Conservation (phyloP, 805 yeast species). For the Wickerhamiella shivajii region DNA sequence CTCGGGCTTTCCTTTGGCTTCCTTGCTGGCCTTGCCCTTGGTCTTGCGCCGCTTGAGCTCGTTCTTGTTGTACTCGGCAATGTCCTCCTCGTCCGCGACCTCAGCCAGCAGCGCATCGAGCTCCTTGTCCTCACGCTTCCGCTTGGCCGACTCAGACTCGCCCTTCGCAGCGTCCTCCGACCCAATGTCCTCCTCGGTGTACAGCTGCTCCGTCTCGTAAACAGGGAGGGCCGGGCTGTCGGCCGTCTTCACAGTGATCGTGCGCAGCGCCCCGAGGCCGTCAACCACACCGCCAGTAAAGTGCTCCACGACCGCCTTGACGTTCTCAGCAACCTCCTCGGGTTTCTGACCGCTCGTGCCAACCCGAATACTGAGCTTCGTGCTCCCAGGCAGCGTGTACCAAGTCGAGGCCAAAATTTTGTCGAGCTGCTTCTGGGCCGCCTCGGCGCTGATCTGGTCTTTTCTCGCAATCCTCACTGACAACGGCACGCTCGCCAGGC, state of each 20-base stretch:
- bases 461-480: constrained; percentile 25
- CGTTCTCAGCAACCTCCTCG: constrained; percentile 44
- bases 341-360: constrained; percentile 40
- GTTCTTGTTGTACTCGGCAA: constrained; percentile 45
- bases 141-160: constrained; percentile 20
- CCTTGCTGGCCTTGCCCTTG: neutral
- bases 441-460: constrained; percentile 33
- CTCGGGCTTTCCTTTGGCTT: too few species aligned
- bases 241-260: constrained; percentile 40
- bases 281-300: constrained; percentile 18
- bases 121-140: constrained; percentile 20
- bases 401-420: constrained; percentile 45
- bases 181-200: constrained; percentile 34
- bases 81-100: constrained; percentile 62
- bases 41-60: constrained; percentile 20
- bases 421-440: constrained; percentile 43
- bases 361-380: constrained; percentile 45
- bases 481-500: constrained; percentile 57
- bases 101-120: constrained; percentile 74
- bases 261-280: constrained; percentile 31
- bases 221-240: constrained; percentile 77
- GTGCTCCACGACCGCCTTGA: constrained; percentile 35
- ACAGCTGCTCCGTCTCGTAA: constrained; percentile 46
- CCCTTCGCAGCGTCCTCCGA: constrained; percentile 26
- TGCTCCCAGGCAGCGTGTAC: constrained; percentile 60